Conservation (phyloP, 2,329 filamentous ascomycete species). For the Macroventuria anomochaeta region DNA sequence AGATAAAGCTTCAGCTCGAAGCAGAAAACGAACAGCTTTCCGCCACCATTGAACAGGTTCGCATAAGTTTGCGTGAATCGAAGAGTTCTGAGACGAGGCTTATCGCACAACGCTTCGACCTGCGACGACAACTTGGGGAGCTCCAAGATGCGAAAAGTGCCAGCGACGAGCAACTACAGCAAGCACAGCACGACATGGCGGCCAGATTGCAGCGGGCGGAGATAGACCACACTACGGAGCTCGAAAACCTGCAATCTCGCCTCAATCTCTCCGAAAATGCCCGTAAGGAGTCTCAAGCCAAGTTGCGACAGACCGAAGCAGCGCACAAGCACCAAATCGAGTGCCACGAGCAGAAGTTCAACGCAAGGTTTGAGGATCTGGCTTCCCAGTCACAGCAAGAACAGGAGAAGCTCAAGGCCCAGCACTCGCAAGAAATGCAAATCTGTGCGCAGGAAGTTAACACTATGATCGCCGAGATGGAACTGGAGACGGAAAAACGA, state of each 20-base stretch:
- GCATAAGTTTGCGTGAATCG: slow-evolving; percentile 13
- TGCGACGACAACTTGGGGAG: slow-evolving; percentile 21
- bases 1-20: neutral
- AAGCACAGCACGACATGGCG: neutral
- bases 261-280: slow-evolving; percentile 19
- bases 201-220: neutral
- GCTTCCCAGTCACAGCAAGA: neutral
- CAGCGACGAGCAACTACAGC: slow-evolving; percentile 15
- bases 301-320: slow-evolving; percentile 14
- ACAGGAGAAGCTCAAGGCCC: neutral
- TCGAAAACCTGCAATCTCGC: slow-evolving; percentile 16
- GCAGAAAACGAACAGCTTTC: slow-evolving; percentile 22
- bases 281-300: slow-evolving; percentile 25
- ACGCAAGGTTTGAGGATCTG: slow-evolving; percentile 12
- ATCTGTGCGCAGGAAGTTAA: neutral
- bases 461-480: neutral
- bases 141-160: slow-evolving; percentile 10
- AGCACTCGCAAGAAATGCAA: neutral
- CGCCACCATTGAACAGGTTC: slow-evolving; percentile 15
- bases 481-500: neutral
- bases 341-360: slow-evolving; percentile 17
- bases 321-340: slow-evolving; percentile 24
- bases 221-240: neutral
- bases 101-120: slow-evolving; percentile 11
- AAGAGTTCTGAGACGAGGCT: slow-evolving; percentile 14